phyloP scores from a whole-genome alignment of 805 yeast species.

The Dipodascus albidus region DNA sequence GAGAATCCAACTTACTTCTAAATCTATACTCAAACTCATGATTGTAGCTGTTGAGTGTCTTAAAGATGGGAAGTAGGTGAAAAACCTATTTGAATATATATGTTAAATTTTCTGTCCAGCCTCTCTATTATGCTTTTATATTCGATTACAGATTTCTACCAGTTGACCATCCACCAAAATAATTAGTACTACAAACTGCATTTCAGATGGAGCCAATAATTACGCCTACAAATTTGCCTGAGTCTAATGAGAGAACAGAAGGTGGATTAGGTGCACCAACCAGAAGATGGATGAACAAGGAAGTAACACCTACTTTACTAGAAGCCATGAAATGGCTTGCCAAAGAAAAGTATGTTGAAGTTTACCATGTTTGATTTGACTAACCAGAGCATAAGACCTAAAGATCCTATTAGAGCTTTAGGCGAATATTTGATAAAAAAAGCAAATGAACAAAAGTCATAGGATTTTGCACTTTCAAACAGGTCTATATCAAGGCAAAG shows the following conservation, averaged over 20 bases:
- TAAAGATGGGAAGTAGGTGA: background rate
- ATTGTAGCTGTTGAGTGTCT: background rate
- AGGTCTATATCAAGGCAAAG: no score
- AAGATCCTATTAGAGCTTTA: slow-evolving; percentile 16
- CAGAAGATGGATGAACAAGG: slow-evolving; percentile 53
- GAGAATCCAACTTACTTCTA: background rate
- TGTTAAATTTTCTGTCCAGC: background rate
- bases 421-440: slow-evolving; percentile 12
- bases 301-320: slow-evolving; percentile 50
- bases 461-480: no score
- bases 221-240: background rate
- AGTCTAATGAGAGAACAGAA: background rate
- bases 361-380: background rate
- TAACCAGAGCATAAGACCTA: slow-evolving; percentile 10
- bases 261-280: slow-evolving; percentile 47
- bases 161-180: no score
- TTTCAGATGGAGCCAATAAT: background rate
- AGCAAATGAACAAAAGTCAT: background rate
- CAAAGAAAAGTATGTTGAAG: slow-evolving; percentile 24
- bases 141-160: no score
- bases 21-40: background rate
- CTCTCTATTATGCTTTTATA: background rate
- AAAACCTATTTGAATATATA: no score
- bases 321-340: slow-evolving; percentile 53
- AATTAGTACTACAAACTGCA: background rate